Evolutionary conservation across 495 filamentous ascomycete species (phyloP), one percentile per base, ranked within the genome.

Genomic region (Aspergillus campestris): DNA sequence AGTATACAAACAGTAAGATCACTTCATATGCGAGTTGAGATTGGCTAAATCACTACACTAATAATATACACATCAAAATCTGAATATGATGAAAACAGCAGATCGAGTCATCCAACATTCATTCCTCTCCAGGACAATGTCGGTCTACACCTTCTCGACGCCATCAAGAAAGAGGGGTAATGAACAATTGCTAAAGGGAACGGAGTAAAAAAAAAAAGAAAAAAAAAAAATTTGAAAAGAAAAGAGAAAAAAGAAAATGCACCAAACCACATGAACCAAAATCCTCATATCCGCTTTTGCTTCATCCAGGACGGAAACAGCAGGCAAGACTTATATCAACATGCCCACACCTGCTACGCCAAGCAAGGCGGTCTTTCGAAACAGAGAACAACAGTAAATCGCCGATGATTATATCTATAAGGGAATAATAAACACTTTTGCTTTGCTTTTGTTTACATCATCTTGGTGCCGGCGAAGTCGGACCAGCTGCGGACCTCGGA

Each of bases 401-500:
- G 48, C 47, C 31, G 42, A 40, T 34, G 34, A 50, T 59, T 56
- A 59, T 45, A 51, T 49, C 27, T 54, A 49, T 50, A 45, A 40
- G 32, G 32, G 12, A 34, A 12, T 10, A 50, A 45, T 45, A 28
- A 51, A 51, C 53, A 42, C 53, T 61, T 60, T 57, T 50, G 44
- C 50, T 34, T 40, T 51, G 43, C 42, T 40, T 40, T 42, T 35
- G 42, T 71, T 75, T 85, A 95, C 77, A 95, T 72, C 42, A 84
- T 82, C 75, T 92, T 94, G 54, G 86, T 84, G 45, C 90, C 89
- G 64, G 90, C 82, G 63, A 95, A 98, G 44, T 95, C 82, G 54
- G 86, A 90, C 92, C 92, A 98, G 58, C 81, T 80, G 64, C 83
- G 80, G 55, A 98, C 94, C 67, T 98, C 92, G 43, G 76, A 70